Base-by-base conservation (phyloP, 305 asterid species). In the Andrographis paniculata region DNA sequence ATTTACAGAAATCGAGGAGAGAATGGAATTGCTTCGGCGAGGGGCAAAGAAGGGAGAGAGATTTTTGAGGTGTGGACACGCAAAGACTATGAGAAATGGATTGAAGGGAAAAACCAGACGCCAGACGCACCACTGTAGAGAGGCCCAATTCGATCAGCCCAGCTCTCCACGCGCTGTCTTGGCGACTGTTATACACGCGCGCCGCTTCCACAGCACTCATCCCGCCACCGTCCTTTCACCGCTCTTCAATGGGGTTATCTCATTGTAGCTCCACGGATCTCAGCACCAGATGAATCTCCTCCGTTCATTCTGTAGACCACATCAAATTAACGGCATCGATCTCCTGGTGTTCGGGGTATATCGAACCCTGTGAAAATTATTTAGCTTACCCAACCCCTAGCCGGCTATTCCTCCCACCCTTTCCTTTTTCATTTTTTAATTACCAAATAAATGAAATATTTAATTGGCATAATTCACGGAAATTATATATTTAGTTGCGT, bases 11-110 rank as follows among this genome's bases (percentile, higher is more conserved):
- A n/a, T 40, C 58, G 53, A 58, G 62, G 58, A 57, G 46, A 47
- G 40, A 59, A 52, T 58, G 6, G 6, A 28, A 64, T 64, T 60
- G 68, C 71, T 61, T 64, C 58, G 50, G 39, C 10, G 42, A 56
- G 14, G 65, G 58, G 62, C 60, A 56, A 56, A 50, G 67, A 50
- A 33, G 14, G 21, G 42, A 42, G 46, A 48, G 50, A 42, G 38
- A 21, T 31, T 54, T 36, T 20, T 54, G 60, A 28, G 33, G 55
- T 18, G 53, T 15, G 45, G 63, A 50, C 68, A 57, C 65, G 74
- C 69, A 53, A 53, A 56, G 53, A 35, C 54, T 20, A 38, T 18
- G 55, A 27, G 55, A 48, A n/a, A n/a, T n/a, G n/a, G n/a, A n/a
- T n/a, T n/a, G n/a, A n/a, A n/a, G 30, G n/a, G 13, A 22, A 42